Base-by-base conservation (phyloP, 2,329 filamentous ascomycete genomes). In the Bipolaris sorokiniana region DNA sequence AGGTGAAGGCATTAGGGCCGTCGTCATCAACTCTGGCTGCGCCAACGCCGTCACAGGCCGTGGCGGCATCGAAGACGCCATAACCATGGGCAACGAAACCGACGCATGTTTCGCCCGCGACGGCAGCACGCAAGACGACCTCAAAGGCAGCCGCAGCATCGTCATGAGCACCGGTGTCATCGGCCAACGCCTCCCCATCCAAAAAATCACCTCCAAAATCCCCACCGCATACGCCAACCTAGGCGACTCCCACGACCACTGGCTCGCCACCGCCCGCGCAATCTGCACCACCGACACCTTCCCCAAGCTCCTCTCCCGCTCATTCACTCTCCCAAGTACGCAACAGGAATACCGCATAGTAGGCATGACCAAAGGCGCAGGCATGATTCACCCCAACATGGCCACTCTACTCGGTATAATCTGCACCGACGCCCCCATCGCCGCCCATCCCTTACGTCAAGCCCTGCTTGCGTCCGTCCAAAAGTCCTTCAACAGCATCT, bases 321-420 rank as follows among this genome's bases (percentile, higher is more conserved):
- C 87, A 13, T 99, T 98, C 78, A 87, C 83, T 26, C 86, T 99
- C 31, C 93, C 95, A 3, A 93, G 90, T 1, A 90, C 90, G 3
- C 87, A 90, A 0, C 83, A 83, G 48, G 88, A 89, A 75, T 99
- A 97, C 80, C 84, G 86, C 67, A 89, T 99, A 48, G 92, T 91
- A 11, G 95, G 95, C 67, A 96, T 96, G 87, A 96, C 94, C 71
- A 99, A 99, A 81, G 95, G 95, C 55, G 95, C 95, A 5, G 95
- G 95, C 72, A 99, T 99, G 95, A 97, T 99, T 76, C 93, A 97
- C 74, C 95, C 95, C 46, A 98, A 99, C 81, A 97, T 99, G 93
- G 95, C 92, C 28, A 99, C 95, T 0, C 85, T 98, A 33, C 87
- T 99, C 34, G 92, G 91, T 51, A 90, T 98, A 59, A 85, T 98